Conservation (phyloP, 805 yeast genomes). For the Zygosaccharomyces kombuchaensis region DNA sequence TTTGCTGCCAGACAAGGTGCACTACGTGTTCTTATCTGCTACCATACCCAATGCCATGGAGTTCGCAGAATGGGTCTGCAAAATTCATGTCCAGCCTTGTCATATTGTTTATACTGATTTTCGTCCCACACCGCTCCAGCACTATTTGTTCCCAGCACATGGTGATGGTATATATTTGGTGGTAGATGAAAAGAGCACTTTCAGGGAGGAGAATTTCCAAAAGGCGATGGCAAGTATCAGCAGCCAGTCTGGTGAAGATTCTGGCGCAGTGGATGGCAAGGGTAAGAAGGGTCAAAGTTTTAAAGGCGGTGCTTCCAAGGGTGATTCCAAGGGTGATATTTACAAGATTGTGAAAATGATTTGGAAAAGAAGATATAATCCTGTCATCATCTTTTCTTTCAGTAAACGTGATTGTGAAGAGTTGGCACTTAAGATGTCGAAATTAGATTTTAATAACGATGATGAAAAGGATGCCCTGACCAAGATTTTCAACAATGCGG, state of each 20-base stretch:
- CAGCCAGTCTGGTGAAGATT: slow-evolving; percentile 80
- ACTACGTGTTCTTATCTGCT: slow-evolving; percentile 88
- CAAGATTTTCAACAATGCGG: slow-evolving; percentile 87
- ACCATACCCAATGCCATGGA: slow-evolving; percentile 98
- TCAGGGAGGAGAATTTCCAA: slow-evolving; percentile 96
- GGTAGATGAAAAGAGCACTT: slow-evolving; percentile 93
- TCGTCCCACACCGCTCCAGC: slow-evolving; percentile 98
- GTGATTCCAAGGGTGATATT: slow-evolving; percentile 74
- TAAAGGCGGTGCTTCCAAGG: slow-evolving; percentile 71
- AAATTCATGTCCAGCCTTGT: slow-evolving; percentile 92
- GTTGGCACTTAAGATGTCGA: slow-evolving; percentile 91
- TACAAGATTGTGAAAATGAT: slow-evolving; percentile 97
- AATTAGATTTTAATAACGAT: slow-evolving; percentile 87
- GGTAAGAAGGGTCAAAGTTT: slow-evolving; percentile 77
- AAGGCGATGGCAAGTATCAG: slow-evolving; percentile 95
- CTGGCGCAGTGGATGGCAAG: slow-evolving; percentile 51
- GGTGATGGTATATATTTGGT: slow-evolving; percentile 97
- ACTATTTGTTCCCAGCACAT: slow-evolving; percentile 95
- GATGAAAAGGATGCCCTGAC: slow-evolving; percentile 90
- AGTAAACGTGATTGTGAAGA: slow-evolving; percentile 96
- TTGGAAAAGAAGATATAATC: slow-evolving; percentile 93
- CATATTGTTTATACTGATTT: slow-evolving; percentile 98
- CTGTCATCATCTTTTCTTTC: slow-evolving; percentile 97
- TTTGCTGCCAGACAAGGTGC: slow-evolving; percentile 91
- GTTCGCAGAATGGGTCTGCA: slow-evolving; percentile 97